Conservation (phyloP, 768 basidiomycete species). For the Naganishia onofrii region DNA sequence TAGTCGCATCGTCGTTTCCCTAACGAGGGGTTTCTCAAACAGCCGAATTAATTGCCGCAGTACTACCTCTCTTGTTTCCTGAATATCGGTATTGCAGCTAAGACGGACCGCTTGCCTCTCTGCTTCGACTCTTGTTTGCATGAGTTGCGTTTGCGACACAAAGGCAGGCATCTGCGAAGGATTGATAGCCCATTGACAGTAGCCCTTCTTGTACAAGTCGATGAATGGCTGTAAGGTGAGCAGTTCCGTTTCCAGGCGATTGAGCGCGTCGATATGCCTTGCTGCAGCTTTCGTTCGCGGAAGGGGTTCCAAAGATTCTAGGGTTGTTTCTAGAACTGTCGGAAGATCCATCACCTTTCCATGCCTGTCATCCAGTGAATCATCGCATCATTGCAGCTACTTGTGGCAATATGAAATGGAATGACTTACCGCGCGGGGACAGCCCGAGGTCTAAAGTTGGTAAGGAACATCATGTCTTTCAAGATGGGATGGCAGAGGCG, state of each 20-base stretch:
- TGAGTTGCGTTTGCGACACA: not conserved
- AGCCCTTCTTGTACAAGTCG: not conserved
- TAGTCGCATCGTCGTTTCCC: not conserved
- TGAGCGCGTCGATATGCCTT: slow-evolving; percentile 7
- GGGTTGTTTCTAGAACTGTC: not conserved
- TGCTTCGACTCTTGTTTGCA: not conserved
- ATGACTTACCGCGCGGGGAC: not conserved
- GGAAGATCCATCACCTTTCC: not conserved
- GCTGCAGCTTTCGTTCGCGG: not conserved
- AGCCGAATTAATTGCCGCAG: not conserved
- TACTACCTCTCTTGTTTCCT: slow-evolving; percentile 5
- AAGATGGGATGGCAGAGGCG: not conserved
- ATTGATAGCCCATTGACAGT: not conserved
- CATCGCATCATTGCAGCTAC: no score
- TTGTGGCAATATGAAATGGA: not conserved
- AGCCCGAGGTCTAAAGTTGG: not conserved
- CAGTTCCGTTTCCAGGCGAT: slow-evolving; percentile 10
- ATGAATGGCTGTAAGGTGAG: slow-evolving; percentile 10
- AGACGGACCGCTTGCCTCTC: not conserved
- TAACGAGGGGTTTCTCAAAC: not conserved
- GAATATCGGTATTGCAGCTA: not conserved
- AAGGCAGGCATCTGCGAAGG: not conserved
- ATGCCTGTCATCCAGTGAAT: no score
- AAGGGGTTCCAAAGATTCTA: slow-evolving; percentile 2
- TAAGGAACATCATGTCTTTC: not conserved